A percentile compares a stretch with the other conserved stretches of the same genome.
phyloP scores from a whole-genome alignment of 1,139 yeast species.

The Taphrina deformans region DNA sequence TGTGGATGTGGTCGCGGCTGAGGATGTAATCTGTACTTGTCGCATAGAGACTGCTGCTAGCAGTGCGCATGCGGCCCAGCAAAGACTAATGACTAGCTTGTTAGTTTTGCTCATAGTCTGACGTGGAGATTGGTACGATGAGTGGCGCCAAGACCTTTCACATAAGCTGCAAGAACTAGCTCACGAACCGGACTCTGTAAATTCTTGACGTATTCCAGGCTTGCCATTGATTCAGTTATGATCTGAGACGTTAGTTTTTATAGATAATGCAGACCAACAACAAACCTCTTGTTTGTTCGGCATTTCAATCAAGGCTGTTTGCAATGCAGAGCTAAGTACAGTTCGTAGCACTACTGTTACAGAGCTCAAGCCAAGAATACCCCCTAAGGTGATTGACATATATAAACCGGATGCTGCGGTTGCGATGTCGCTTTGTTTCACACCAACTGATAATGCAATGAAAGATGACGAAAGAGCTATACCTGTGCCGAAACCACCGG shows the following conservation, averaged over 20 bases:
- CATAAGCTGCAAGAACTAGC: neutral
- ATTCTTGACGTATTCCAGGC: neutral
- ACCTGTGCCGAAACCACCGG: conserved; percentile 28
- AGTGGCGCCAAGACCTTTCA: neutral
- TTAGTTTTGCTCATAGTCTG: neutral
- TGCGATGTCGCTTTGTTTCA: conserved; percentile 7
- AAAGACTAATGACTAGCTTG: neutral
- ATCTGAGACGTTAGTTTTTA: too few species aligned
- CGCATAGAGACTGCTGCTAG: neutral
- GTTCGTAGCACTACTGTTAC: neutral
- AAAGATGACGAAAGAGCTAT: conserved; percentile 12
- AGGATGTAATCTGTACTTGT: neutral
- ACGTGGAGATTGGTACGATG: neutral
- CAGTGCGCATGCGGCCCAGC: neutral
- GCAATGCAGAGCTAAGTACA: neutral
- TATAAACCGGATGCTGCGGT: conserved; percentile 11
- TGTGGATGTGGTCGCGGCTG: too few species aligned
- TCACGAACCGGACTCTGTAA: neutral
- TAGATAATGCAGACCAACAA: too few species aligned
- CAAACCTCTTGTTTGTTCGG: neutral
- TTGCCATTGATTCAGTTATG: neutral
- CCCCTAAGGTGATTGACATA: conserved; percentile 1
- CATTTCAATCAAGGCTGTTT: neutral
- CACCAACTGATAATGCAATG: conserved; percentile 18
- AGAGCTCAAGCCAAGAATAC: neutral